Percentiles rank a stretch among this genome's conserved stretches.
Evolutionary conservation across 2,329 filamentous ascomycete species (phyloP).

Genomic region (Akanthomyces uredinophilus): DNA sequence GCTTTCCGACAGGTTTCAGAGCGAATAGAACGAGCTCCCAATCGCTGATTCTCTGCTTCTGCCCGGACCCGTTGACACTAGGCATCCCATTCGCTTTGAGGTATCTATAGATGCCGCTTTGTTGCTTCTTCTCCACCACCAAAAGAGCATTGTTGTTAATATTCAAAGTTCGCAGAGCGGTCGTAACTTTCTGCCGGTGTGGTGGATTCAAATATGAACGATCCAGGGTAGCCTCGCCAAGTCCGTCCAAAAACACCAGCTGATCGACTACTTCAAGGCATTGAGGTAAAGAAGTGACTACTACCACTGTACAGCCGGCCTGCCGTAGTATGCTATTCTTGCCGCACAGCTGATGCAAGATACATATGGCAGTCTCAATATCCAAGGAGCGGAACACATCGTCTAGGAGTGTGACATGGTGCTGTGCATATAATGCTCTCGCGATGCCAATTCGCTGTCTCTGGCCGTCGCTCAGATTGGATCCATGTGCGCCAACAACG

Average conservation of each 20-base stretch:
- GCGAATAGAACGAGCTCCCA: no score
- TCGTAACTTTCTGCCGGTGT: background rate
- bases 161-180: background rate
- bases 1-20: no score
- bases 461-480: background rate
- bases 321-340: background rate
- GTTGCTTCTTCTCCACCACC: background rate
- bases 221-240: background rate
- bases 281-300: background rate
- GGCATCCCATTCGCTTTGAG: background rate
- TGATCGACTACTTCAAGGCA: background rate
- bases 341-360: background rate
- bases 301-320: background rate
- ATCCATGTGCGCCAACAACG: background rate
- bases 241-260: background rate
- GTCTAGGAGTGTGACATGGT: conserved; percentile 8
- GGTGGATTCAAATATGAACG: background rate
- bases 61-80: no score
- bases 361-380: background rate
- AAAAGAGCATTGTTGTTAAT: no score
- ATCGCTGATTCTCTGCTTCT: no score
- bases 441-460: conserved; percentile 10
- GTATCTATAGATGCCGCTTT: background rate
- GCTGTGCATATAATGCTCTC: conserved; percentile 5
- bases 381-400: conserved; percentile 16